Evolutionary conservation across 768 basidiomycete genomes (phyloP), one percentile per base, ranked within the genome.

Genomic region (Mycena maculata): DNA sequence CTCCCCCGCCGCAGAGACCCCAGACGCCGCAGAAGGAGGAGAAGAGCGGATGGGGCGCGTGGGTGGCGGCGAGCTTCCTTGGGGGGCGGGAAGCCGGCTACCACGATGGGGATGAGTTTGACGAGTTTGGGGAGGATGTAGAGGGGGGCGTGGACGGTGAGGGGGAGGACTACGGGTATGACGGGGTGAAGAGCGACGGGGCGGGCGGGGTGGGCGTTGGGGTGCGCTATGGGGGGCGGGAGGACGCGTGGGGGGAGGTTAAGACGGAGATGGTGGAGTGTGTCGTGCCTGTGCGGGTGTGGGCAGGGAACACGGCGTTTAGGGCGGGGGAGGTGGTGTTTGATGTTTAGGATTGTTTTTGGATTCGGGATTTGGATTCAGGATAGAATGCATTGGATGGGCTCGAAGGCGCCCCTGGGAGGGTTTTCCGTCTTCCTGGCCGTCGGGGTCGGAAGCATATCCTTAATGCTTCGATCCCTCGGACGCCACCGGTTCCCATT

Each of bases 211-310:
- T 88, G 9, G 86, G 86, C n/a, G 76, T 79, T 50, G 83, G 85
- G 4, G 84, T 87, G 28, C 84, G 83, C 57, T 85, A 80, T 76
- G 84, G 81, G 6, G 87, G 85, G 0, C 80, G 78, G n/a, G 87
- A 88, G 64, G 84, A 82, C 7, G 89, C 83, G 1, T 95, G 92
- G 93, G 73, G 73, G 59, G 89, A 90, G 64, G 85, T 92, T 13
- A 82, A 77, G 73, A 84, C 91, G 27, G 96, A 98, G 85, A 93
- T 90, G 65, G 95, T 99, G 20, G 97, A 98, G 77, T 98, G 96
- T 73, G 93, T 96, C 76, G 92, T 99, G 45, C 94, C 94, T 22
- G 87, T 99, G 62, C 88, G 78, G 71, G 92, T 98, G 1, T 96
- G 92, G 86, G 90, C 95, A 13, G 94, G 94, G 47, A 95, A 94